Evolutionary conservation across 148 eudicot species (phyloP).

Genomic region (Silene conica): DNA sequence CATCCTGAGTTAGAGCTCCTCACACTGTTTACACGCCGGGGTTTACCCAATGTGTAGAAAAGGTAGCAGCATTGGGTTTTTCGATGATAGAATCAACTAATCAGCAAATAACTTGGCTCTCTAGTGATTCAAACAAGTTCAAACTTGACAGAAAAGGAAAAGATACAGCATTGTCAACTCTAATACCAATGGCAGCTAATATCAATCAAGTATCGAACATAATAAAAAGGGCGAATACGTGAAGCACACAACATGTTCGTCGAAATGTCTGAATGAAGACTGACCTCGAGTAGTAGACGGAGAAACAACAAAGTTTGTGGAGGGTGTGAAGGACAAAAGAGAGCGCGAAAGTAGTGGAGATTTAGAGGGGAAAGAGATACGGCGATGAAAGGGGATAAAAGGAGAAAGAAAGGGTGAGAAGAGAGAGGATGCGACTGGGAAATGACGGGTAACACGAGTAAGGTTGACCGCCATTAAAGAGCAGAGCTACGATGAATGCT

Average conservation of each 20-base stretch:
- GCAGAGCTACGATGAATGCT: not conserved
- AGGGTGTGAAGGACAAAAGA: conserved; percentile 12
- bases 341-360: conserved; percentile 12
- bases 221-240: not conserved
- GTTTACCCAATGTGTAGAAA: too few relatives aligned
- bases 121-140: too few relatives aligned
- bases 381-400: conserved; percentile 21
- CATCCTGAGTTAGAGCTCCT: too few relatives aligned
- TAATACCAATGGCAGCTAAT: too few relatives aligned
- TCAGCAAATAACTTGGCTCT: too few relatives aligned
- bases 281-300: conserved; percentile 28
- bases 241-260: conserved; percentile 24
- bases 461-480: conserved; percentile 33
- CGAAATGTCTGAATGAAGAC: conserved; percentile 22
- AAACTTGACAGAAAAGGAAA: too few relatives aligned
- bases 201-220: too few relatives aligned
- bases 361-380: conserved; percentile 24
- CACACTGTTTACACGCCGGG: too few relatives aligned
- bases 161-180: too few relatives aligned
- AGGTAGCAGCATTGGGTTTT: too few relatives aligned
- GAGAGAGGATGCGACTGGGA: conserved; percentile 24
- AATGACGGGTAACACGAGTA: conserved; percentile 31
- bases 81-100: too few relatives aligned
- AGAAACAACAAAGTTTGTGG: conserved; percentile 25
- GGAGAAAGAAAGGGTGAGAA: conserved; percentile 23